Evolutionary conservation across 1,284 basidiomycete species (phyloP).

Genomic region (Prillingera fragicola): DNA sequence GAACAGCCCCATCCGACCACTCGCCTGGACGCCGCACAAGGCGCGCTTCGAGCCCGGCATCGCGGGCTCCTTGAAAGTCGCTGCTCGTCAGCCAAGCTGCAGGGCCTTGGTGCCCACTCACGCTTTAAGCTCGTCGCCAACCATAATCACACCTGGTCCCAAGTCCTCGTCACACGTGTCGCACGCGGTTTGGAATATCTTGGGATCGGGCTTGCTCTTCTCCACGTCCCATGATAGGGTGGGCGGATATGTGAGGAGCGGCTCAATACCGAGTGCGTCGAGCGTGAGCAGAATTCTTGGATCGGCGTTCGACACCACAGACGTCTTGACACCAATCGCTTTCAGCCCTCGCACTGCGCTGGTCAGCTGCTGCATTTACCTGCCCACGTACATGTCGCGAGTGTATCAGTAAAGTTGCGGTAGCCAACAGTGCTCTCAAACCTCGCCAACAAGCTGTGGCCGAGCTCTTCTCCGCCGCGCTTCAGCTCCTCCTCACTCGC

Average conservation of each 20-base stretch:
- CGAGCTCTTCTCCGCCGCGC: conserved; percentile 19
- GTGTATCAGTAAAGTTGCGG: conserved; percentile 40
- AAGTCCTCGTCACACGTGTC: conserved; percentile 17
- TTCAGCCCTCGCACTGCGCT: conserved; percentile 1
- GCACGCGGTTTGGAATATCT: conserved; percentile 40
- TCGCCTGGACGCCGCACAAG: conserved; percentile 41
- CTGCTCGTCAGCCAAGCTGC: conserved; percentile 19
- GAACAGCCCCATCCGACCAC: conserved; percentile 44
- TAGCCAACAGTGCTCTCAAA: conserved; percentile 47
- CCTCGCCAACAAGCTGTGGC: conserved; percentile 28
- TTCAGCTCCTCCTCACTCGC: conserved; percentile 26
- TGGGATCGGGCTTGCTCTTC: conserved; percentile 35
- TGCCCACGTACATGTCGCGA: conserved; percentile 29
- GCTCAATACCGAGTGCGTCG: conserved; percentile 31
- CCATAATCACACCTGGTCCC: conserved; percentile 42
- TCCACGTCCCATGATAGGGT: conserved; percentile 45
- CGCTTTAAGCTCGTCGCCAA: conserved; percentile 48
- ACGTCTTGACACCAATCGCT: conserved; percentile 40
- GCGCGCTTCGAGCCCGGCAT: conserved; percentile 38
- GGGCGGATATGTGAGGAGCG: conserved; percentile 32
- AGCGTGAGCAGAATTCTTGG: conserved; percentile 39
- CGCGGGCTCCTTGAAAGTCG: conserved; percentile 38
- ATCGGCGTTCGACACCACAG: conserved; percentile 46
- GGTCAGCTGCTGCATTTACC: not conserved
- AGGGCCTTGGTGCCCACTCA: conserved; percentile 21